Percentiles rank a stretch among this genome's conserved stretches.
phyloP scores from a whole-genome alignment of 345 rosid genomes.

The Ceriops zippeliana region DNA sequence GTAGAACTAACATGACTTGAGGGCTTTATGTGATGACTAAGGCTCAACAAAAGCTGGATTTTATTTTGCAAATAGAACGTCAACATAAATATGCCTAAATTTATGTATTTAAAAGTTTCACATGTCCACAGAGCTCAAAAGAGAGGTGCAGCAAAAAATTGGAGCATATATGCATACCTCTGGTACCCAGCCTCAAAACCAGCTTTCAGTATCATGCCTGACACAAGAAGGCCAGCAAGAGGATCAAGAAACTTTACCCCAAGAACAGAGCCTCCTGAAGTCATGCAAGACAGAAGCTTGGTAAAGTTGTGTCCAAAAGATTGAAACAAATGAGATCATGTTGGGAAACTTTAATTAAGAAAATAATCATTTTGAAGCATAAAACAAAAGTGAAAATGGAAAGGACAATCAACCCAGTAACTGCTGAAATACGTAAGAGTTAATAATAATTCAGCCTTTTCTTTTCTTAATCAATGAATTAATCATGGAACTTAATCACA shows the following conservation, averaged over 20 bases:
- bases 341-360: neutral
- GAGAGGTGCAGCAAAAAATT: conserved; percentile 9
- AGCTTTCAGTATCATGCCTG: conserved; percentile 81
- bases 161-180: conserved; percentile 44
- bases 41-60: neutral
- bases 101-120: neutral
- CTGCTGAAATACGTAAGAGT: too few species aligned
- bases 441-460: too few species aligned
- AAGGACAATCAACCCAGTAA: too few species aligned
- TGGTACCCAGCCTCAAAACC: conserved; percentile 79
- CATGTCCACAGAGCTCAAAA: neutral
- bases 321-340: neutral
- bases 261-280: conserved; percentile 81
- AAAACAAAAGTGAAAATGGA: too few species aligned
- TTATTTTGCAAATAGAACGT: too few species aligned
- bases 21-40: neutral
- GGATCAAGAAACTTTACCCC: conserved; percentile 87
- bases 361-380: too few species aligned
- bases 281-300: conserved; percentile 19
- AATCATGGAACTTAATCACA: neutral
- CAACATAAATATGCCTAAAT: too few species aligned
- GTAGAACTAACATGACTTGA: neutral
- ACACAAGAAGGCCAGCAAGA: conserved; percentile 86
- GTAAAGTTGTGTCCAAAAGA: conserved; percentile 4
- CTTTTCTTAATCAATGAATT: too few species aligned